Evolutionary conservation across 176 grass and related monocot species (phyloP), one percentile per base, ranked within the genome.

Genomic region (Oryza australiensis): DNA sequence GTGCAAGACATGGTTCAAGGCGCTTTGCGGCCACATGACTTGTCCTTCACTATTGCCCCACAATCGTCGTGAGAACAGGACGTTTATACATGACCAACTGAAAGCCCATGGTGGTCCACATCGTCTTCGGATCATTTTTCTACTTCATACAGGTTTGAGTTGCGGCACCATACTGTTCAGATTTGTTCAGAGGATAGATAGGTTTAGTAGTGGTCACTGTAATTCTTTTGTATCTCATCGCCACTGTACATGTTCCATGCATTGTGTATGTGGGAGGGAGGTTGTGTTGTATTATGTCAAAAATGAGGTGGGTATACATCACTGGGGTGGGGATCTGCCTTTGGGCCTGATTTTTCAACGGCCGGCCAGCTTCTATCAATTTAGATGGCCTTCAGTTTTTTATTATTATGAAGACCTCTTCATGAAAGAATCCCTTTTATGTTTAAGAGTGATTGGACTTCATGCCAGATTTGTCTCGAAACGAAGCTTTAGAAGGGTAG

Each of bases 1-100:
- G 93, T 99, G 53, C 96, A 99, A 82, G 96, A 95, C 49, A 85
- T 99, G 7, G 97, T 96, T 72, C 93, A 99, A 80, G 90, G 85
- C 80, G 91, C 93, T 85, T 86, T 99, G 75, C 90, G 86, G 82
- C 97, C 97, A 77, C 97, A 92, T 42, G 97, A 99, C 41, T 81
- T 91, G 46, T 85, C 75, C 65, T 92, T 99, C 29, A 77, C 70
- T 7, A 38, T 80, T 24, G 87, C 70, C 64, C 62, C 87, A 5
- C 90, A 66, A 53, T 77, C 46, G 40, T 63, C 24, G 28, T 60
- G 23, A 51, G 35, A 67, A 80, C 70, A 40, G 60, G 72, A 46
- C 62, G 8, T 69, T 70, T 74, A 24, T 26, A 16, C 27, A 29
- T 84, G 45, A 33, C 75, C 76, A 55, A 60, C 83, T 76, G 49